These are phyloP conservation scores for Lobosporangium transversale DNA, from an alignment of 192 early-diverging fungal genomes.

Conservation along the genomic window DNA sequence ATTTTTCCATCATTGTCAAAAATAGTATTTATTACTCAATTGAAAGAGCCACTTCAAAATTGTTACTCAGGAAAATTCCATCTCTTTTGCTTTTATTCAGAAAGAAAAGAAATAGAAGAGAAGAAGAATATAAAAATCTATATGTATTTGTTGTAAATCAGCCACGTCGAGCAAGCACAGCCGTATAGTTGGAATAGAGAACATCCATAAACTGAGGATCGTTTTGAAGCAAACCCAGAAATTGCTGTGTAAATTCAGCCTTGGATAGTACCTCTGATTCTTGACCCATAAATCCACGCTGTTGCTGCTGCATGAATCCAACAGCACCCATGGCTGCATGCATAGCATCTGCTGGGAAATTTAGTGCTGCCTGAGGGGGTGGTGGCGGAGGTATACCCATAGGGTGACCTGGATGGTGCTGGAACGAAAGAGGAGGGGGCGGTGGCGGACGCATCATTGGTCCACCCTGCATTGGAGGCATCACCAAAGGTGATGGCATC, in stretches of 20 bases:
- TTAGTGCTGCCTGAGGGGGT: conserved; percentile 8
- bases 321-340: conserved; percentile 52
- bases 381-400: conserved; percentile 26
- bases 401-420: conserved; percentile 23
- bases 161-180: conserved; percentile 31
- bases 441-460: conserved; percentile 31
- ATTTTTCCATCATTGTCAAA: too few species aligned
- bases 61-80: not conserved
- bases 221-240: conserved; percentile 55
- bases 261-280: conserved; percentile 52
- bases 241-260: conserved; percentile 60
- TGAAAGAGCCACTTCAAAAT: not conserved
- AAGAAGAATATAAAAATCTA: not conserved
- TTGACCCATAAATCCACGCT: conserved; percentile 29
- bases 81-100: not conserved
- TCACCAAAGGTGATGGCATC: conserved; percentile 39
- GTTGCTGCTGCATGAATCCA: conserved; percentile 46
- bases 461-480: conserved; percentile 19
- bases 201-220: conserved; percentile 60
- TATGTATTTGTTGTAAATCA: not conserved
- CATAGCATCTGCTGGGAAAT: conserved; percentile 50
- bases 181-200: conserved; percentile 55
- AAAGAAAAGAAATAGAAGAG: not conserved
- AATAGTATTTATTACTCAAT: not conserved
- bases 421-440: conserved; percentile 28